A percentile compares a stretch with the other conserved stretches of the same genome.
Evolutionary conservation across 306 rosid species (phyloP).

Genomic region (Dryas drummondii): DNA sequence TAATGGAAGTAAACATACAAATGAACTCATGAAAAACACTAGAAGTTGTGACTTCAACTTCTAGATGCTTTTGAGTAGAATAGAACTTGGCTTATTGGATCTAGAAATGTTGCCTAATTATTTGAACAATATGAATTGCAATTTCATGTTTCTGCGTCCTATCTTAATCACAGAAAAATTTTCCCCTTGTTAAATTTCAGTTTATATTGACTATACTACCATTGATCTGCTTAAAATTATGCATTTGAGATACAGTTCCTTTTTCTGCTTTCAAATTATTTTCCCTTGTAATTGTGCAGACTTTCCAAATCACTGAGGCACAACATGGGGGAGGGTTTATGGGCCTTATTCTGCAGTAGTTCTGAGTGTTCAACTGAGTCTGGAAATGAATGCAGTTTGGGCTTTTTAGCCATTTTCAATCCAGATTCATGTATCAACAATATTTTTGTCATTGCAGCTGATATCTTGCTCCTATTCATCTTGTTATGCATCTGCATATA

Average conservation of each 20-base stretch:
- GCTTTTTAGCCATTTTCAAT: slow-evolving; percentile 4
- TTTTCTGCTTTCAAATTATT: not conserved
- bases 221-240: not conserved
- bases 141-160: not conserved
- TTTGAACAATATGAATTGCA: not conserved
- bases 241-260: not conserved
- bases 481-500: slow-evolving; percentile 6
- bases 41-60: too few relatives aligned
- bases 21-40: too few relatives aligned
- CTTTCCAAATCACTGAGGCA: not conserved
- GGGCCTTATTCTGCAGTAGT: slow-evolving; percentile 15
- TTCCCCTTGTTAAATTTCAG: not conserved
- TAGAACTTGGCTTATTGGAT: not conserved
- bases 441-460: slow-evolving; percentile 13
- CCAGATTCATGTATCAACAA: slow-evolving; percentile 30
- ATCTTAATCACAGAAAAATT: not conserved
- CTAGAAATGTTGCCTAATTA: not conserved
- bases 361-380: slow-evolving; percentile 10
- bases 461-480: slow-evolving; percentile 24
- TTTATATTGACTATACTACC: not conserved
- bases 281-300: slow-evolving; percentile 1
- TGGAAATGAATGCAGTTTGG: slow-evolving; percentile 10
- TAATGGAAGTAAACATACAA: too few relatives aligned
- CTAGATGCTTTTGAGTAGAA: too few relatives aligned
- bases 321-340: slow-evolving; percentile 9